Evolutionary conservation across 225 moss, liverwort and hornwort genomes (phyloP), one percentile per base, ranked within the genome.

Genomic region (Physcomitrium patens): DNA sequence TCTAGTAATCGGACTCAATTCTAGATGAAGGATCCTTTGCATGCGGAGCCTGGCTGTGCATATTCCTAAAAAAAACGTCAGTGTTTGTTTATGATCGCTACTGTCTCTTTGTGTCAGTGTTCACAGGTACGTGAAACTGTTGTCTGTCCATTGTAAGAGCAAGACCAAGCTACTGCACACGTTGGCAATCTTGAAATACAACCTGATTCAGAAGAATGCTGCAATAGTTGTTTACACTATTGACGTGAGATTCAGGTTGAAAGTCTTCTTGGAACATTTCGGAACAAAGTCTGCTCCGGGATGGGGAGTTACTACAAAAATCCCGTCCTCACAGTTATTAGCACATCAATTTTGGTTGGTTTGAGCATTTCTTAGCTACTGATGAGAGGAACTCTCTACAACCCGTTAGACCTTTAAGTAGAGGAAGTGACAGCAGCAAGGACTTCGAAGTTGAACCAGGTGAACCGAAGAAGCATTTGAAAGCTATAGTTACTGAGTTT

Each of bases 251-350:
- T 99, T 99, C 70, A n/a, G 93, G 43, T 77, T 99, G 70, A 94
- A 99, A 65, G 77, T 99, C 37, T 93, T 89, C 57, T 75, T 99
- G 82, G 97, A 99, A 79, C 92, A 97, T 87, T 97, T 97, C 76
- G 97, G 97, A 49, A 85, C 94, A 59, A 97, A 87, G 61, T 94
- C 97, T 50, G 94, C 93, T 97, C 28, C 70, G 94, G 64, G 94
- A 97, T 75, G 94, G 81, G 74, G 97, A 97, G 76, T 73, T 97
- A 20, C 97, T 94, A 24, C 94, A 97, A 50, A 97, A 94, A 57
- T 97, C 97, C 0, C 93, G 97, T 19, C 85, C 86, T 22, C 97
- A 97, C 48, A 97, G 94, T 17, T 84, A 89, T 52, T 89, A 97
- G 87, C 94, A 94, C 72, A 94, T 97, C 65, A 97, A 94, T 45